Base-by-base conservation (phyloP, 805 yeast genomes). In the Metschnikowia noctiluminum region DNA sequence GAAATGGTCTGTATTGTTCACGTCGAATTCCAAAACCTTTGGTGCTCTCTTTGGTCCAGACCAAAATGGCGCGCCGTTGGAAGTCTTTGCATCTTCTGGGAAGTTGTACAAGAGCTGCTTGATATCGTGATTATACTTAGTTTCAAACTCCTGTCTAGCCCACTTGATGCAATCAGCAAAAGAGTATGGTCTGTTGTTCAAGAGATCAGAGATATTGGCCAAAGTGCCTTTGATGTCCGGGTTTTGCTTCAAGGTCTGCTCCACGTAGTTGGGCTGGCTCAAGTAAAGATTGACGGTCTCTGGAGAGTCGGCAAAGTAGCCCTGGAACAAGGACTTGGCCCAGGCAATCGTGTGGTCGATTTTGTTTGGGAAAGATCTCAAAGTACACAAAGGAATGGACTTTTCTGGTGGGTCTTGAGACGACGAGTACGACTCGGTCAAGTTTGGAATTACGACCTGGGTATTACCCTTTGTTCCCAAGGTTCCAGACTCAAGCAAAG, bases 301-400 rank as follows among this genome's bases (percentile, higher is more conserved):
- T 15, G 96, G 91, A n/a, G 89, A 78, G 52, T 92, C 97, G 35
- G 82, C 76, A 68, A 94, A 94, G 62, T 82, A 89, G 16, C 94
- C 96, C 75, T 87, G 94, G 78, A 94, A 94, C 63, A 89, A 76
- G 15, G 90, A 84, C 72, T 95, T 95, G 13, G 98, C 96, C 99
- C 99, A 94, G 6, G 99, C 98, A 71, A 94, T 94, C 1, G 99
- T 94, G 65, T 94, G 99, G 66, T 94, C 99, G 61, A 94, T 94
- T 71, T 92, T 92, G 70, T 90, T 88, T 49, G 99, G 99, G 85
- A 94, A 94, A 3, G 96, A 88, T 71, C 98, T 84, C 64, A 94
- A 78, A 2, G 99, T 94, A 79, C 99, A 94, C 62, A 94, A 78
- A 31, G 99, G 99, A 62, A 94, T 91, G 3, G 96, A 84, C 70